Evolutionary conservation across 129 eudicot species (phyloP).

Genomic region (Centrapalus pauciflorus): DNA sequence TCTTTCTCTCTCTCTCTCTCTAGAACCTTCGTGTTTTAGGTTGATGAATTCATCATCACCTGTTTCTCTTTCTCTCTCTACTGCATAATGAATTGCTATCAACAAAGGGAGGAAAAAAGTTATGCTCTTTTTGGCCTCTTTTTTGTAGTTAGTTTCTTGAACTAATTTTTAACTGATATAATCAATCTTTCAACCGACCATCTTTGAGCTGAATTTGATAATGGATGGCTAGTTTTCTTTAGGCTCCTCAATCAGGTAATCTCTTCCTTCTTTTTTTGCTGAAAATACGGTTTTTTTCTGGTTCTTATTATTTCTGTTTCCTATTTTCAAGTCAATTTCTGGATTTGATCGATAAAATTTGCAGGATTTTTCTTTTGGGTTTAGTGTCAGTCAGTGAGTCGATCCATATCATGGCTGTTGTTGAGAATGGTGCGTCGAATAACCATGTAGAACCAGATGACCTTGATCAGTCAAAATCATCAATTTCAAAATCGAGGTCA

Average conservation of each 20-base stretch:
- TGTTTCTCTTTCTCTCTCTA: background rate
- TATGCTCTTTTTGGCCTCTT: background rate
- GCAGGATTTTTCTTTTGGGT: slow-evolving; percentile 6
- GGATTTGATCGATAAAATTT: slow-evolving; percentile 9
- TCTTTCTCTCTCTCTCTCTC: slow-evolving; percentile 18
- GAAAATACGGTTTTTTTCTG: background rate
- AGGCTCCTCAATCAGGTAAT: slow-evolving; percentile 20
- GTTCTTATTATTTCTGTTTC: background rate
- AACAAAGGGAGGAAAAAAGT: slow-evolving; percentile 5
- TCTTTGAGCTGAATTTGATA: slow-evolving; percentile 5
- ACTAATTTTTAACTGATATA: slow-evolving; percentile 3
- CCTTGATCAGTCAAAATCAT: slow-evolving; percentile 35
- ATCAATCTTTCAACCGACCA: slow-evolving; percentile 7
- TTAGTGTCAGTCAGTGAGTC: slow-evolving; percentile 12
- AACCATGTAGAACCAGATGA: slow-evolving; percentile 33
- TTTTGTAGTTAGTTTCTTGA: background rate
- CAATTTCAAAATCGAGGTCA: slow-evolving; percentile 11
- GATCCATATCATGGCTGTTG: slow-evolving; percentile 57
- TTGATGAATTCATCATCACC: slow-evolving; percentile 21
- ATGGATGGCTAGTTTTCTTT: background rate
- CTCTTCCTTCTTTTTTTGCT: background rate
- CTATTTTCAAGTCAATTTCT: background rate
- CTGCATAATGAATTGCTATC: slow-evolving; percentile 1
- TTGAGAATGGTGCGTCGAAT: slow-evolving; percentile 46
- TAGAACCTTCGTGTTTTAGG: slow-evolving; percentile 22